Percentiles rank a stretch among this genome's conserved stretches.
Evolutionary conservation across 1,139 yeast species (phyloP).

Genomic region (Meyerozyma sp.): DNA sequence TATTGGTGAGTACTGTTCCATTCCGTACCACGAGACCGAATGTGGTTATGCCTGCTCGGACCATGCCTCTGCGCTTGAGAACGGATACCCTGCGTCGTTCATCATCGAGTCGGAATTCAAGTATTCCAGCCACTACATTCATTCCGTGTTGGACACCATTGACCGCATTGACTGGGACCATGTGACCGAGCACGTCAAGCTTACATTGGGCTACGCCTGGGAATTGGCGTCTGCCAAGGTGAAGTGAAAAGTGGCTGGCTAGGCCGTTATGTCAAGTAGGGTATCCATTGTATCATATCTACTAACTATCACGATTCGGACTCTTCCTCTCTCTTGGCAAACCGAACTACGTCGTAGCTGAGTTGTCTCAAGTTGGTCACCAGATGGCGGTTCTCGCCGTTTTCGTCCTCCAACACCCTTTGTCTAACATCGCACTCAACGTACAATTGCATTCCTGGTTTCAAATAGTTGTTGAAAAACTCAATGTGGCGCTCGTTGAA

Average conservation of each 20-base stretch:
- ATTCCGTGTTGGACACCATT: constrained; percentile 73
- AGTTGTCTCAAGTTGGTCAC: constrained; percentile 32
- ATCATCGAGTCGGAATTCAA: constrained; percentile 72
- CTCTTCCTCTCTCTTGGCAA: constrained; percentile 24
- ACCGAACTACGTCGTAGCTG: constrained; percentile 34
- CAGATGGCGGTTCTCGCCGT: constrained; percentile 25
- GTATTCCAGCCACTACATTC: constrained; percentile 63
- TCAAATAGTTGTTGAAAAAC: constrained; percentile 35
- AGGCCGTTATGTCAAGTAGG: neutral
- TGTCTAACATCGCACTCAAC: constrained; percentile 41
- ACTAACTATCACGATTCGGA: neutral
- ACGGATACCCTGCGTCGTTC: constrained; percentile 80
- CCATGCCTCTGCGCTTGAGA: constrained; percentile 79
- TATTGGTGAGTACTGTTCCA: constrained; percentile 55
- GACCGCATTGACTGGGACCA: constrained; percentile 69
- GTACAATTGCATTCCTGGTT: constrained; percentile 37
- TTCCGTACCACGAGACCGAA: constrained; percentile 65
- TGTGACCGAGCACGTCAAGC: constrained; percentile 70
- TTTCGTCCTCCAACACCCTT: constrained; percentile 29
- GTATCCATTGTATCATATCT: neutral
- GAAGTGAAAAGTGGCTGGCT: neutral
- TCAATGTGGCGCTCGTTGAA: constrained; percentile 35
- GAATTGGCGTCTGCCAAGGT: constrained; percentile 43
- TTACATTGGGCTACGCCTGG: constrained; percentile 63
- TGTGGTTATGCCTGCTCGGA: constrained; percentile 96